Conservation (phyloP, 345 rosid genomes). For the Eucalyptus viminalis region DNA sequence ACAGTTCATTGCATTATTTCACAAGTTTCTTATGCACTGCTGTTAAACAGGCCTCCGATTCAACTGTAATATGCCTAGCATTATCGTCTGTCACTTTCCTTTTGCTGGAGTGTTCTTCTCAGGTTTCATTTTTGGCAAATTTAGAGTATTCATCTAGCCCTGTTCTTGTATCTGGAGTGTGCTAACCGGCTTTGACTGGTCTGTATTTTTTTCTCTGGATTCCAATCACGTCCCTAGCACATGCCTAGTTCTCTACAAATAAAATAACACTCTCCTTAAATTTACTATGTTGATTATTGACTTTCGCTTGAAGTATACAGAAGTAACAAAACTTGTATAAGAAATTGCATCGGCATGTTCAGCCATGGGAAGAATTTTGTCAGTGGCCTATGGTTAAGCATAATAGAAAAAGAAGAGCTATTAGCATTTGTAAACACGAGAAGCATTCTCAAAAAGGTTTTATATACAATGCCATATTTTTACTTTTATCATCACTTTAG, state of each 20-base stretch:
- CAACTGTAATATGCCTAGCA: not conserved
- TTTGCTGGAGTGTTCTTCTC: not conserved
- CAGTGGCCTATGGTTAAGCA: not conserved
- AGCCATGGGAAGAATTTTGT: not conserved
- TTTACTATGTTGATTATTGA: not conserved
- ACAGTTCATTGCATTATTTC: not conserved
- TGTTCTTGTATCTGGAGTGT: not conserved
- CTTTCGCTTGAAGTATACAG: not conserved
- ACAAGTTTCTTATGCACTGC: not conserved
- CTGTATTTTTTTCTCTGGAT: not conserved
- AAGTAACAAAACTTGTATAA: not conserved
- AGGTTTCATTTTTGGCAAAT: not conserved
- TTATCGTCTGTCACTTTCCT: not conserved
- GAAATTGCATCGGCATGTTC: not conserved
- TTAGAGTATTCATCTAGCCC: not conserved
- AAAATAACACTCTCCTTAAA: not conserved
- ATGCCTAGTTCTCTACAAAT: not conserved
- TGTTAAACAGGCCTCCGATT: not conserved
- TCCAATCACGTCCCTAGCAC: not conserved
- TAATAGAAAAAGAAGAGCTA: not conserved
- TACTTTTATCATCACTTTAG: not conserved
- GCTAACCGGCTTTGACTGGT: not conserved
- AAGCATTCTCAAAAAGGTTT: not conserved
- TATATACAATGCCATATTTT: not conserved
- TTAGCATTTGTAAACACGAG: not conserved